These are phyloP conservation scores for Cenchrus purpureus DNA, from an alignment of 176 grass and related monocot genomes.

Conservation along the genomic window DNA sequence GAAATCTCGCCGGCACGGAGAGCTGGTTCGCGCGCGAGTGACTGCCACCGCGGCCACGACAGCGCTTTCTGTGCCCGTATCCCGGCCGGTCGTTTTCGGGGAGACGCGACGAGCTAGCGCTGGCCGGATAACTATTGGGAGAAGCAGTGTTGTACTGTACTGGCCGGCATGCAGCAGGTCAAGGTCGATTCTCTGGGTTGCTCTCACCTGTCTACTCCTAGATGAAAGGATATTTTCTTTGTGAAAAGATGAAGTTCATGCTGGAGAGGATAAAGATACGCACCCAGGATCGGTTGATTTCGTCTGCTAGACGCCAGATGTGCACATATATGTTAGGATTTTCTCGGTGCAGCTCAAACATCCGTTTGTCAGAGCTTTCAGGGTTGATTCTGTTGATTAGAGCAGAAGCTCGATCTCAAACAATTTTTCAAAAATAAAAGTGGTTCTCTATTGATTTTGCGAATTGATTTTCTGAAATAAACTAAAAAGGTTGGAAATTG, in stretches of 20 bases:
- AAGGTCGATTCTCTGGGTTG: background rate
- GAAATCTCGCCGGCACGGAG: background rate
- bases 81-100: constrained; percentile 30
- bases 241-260: background rate
- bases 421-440: no score
- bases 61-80: background rate
- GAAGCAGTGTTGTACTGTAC: background rate
- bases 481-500: no score
- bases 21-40: background rate
- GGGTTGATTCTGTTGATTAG: no score
- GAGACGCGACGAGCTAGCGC: background rate
- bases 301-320: no score
- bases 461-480: no score
- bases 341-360: no score
- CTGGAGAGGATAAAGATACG: background rate
- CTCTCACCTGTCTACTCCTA: background rate
- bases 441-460: no score
- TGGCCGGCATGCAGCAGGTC: background rate
- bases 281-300: no score
- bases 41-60: constrained; percentile 38
- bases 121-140: constrained; percentile 16
- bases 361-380: no score
- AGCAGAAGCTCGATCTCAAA: no score
- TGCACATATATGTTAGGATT: no score
- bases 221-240: background rate